A percentile compares a stretch with the other conserved stretches of the same genome.
phyloP scores from a whole-genome alignment of 306 rosid genomes.

The Begonia fuchsioides region DNA sequence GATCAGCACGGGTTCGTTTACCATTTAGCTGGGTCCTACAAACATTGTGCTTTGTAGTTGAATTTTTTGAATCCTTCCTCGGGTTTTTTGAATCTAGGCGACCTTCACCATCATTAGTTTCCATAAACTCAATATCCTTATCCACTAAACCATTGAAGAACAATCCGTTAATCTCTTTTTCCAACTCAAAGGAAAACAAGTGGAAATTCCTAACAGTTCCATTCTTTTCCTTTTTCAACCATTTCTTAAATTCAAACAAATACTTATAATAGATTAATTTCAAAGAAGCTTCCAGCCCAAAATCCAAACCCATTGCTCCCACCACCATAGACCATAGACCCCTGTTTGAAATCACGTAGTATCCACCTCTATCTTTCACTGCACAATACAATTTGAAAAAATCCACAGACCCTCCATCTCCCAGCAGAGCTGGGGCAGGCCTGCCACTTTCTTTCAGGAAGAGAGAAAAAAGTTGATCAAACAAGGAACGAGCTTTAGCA shows the following conservation, averaged over 20 bases:
- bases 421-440: conserved; percentile 52
- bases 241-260: conserved; percentile 46
- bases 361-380: conserved; percentile 69
- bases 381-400: conserved; percentile 37
- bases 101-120: conserved; percentile 12
- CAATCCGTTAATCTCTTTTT: conserved; percentile 29
- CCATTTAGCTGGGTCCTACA: conserved; percentile 3
- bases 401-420: conserved; percentile 38
- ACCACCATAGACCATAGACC: conserved; percentile 52
- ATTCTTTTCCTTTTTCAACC: conserved; percentile 37
- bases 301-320: conserved; percentile 31
- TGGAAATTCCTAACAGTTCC: conserved; percentile 6
- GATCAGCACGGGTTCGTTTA: conserved; percentile 7
- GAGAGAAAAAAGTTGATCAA: conserved; percentile 30
- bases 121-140: not conserved
- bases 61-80: conserved; percentile 13
- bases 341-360: conserved; percentile 31
- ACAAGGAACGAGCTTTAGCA: conserved; percentile 25
- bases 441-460: conserved; percentile 35
- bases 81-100: conserved; percentile 8
- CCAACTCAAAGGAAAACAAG: conserved; percentile 32
- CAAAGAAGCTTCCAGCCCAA: conserved; percentile 22
- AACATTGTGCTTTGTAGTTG: conserved; percentile 11
- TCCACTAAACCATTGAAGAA: conserved; percentile 6
- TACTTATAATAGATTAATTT: conserved; percentile 51